Evolutionary conservation across 345 rosid genomes (phyloP).

Genomic region (Citrus sinensis): DNA sequence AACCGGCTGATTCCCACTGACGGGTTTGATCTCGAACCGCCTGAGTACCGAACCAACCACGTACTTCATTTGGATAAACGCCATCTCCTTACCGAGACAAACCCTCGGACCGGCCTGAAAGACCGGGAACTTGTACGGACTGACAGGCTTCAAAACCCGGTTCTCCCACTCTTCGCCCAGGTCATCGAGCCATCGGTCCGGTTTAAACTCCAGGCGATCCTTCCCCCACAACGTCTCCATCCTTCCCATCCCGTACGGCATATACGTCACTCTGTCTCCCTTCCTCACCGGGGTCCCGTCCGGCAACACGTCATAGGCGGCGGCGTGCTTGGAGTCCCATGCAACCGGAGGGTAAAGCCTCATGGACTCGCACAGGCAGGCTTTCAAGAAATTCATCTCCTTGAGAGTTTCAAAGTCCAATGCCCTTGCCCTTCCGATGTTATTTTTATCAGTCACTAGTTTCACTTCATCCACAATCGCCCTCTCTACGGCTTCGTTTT

Average conservation of each 20-base stretch:
- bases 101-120: slow-evolving; percentile 80
- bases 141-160: slow-evolving; percentile 33
- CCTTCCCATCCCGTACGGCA: slow-evolving; percentile 75
- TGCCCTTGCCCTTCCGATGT: not conserved
- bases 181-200: slow-evolving; percentile 54
- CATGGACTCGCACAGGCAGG: slow-evolving; percentile 65
- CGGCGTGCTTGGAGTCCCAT: slow-evolving; percentile 68
- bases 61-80: slow-evolving; percentile 69
- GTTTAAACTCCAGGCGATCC: slow-evolving; percentile 60
- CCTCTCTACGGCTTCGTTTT: slow-evolving; percentile 29
- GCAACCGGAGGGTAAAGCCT: slow-evolving; percentile 75
- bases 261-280: slow-evolving; percentile 60
- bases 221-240: slow-evolving; percentile 71
- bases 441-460: not conserved
- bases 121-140: slow-evolving; percentile 57
- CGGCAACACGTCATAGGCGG: slow-evolving; percentile 49
- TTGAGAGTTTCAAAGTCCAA: slow-evolving; percentile 37
- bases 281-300: slow-evolving; percentile 52
- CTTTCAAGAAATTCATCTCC: slow-evolving; percentile 50
- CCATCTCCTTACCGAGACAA: slow-evolving; percentile 76
- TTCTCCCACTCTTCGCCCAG: not conserved
- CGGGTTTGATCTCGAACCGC: slow-evolving; percentile 40
- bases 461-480: slow-evolving; percentile 35
- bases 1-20: slow-evolving; percentile 32
- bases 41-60: slow-evolving; percentile 48